A percentile compares a stretch with the other conserved stretches of the same genome.
phyloP scores from a whole-genome alignment of 2,329 filamentous ascomycete species.

The Colletotrichum sp. region DNA sequence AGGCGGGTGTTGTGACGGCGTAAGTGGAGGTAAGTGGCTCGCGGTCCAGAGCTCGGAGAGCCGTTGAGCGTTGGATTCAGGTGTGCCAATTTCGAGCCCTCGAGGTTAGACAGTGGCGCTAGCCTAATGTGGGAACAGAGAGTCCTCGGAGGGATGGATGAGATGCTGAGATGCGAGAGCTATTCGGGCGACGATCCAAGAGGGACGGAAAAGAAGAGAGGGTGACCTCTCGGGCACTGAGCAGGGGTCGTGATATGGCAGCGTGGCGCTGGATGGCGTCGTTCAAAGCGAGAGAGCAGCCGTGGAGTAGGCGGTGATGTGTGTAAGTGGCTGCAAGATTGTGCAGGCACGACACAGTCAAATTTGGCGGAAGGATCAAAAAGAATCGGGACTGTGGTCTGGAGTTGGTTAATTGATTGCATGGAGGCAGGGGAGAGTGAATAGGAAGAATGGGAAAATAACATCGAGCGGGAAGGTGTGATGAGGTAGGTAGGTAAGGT shows the following conservation, averaged over 20 bases:
- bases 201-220: background rate
- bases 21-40: conserved; percentile 7
- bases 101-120: background rate
- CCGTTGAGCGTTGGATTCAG: conserved; percentile 3
- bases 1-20: conserved; percentile 2
- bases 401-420: background rate
- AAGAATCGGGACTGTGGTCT: background rate
- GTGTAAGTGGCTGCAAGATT: background rate
- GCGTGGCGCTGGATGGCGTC: background rate
- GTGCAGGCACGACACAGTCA: background rate
- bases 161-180: background rate
- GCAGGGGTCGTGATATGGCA: background rate
- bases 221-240: background rate
- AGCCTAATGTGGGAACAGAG: background rate
- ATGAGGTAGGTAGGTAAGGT: background rate
- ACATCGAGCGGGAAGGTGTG: background rate
- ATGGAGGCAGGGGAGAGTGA: background rate
- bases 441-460: background rate
- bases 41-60: background rate
- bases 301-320: background rate
- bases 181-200: background rate
- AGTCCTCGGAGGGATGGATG: background rate
- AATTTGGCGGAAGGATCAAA: background rate
- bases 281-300: background rate
- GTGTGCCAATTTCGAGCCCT: conserved; percentile 10